These are phyloP conservation scores for Odontarrhena argentea DNA, from an alignment of 345 rosid species.

Conservation along the genomic window DNA sequence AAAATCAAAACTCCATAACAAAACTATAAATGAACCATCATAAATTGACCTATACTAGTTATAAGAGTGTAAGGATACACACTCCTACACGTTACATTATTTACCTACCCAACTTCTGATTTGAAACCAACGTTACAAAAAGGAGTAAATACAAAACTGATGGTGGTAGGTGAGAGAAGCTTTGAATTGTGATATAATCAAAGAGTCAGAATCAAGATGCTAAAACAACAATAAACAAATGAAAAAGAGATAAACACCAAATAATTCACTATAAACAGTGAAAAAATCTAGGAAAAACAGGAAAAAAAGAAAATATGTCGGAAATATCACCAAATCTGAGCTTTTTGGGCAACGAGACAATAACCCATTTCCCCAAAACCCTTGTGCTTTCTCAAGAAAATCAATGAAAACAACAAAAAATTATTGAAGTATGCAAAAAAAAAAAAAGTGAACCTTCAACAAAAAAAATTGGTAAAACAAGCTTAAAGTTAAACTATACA, in stretches of 20 bases:
- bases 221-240: slow-evolving; percentile 23
- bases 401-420: slow-evolving; percentile 5
- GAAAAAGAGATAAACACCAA: background rate
- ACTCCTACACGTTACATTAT: background rate
- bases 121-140: slow-evolving; percentile 27
- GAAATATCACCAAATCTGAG: slow-evolving; percentile 43
- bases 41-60: slow-evolving; percentile 20
- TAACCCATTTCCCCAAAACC: slow-evolving; percentile 39
- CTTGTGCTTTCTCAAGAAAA: slow-evolving; percentile 39
- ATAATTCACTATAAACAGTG: slow-evolving; percentile 9
- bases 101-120: slow-evolving; percentile 22
- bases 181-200: slow-evolving; percentile 4
- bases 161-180: slow-evolving; percentile 37
- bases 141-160: slow-evolving; percentile 28
- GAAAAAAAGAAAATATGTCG: slow-evolving; percentile 30
- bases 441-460: slow-evolving; percentile 25
- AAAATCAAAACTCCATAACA: slow-evolving; percentile 7
- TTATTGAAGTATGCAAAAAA: background rate
- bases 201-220: slow-evolving; percentile 11
- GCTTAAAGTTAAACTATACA: background rate
- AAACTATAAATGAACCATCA: slow-evolving; percentile 12
- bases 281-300: slow-evolving; percentile 10
- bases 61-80: slow-evolving; percentile 14
- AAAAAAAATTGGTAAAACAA: background rate
- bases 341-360: slow-evolving; percentile 42